These are phyloP conservation scores for Chlorencoelia australis DNA, from an alignment of 2,329 filamentous ascomycete species.

Conservation along the genomic window DNA sequence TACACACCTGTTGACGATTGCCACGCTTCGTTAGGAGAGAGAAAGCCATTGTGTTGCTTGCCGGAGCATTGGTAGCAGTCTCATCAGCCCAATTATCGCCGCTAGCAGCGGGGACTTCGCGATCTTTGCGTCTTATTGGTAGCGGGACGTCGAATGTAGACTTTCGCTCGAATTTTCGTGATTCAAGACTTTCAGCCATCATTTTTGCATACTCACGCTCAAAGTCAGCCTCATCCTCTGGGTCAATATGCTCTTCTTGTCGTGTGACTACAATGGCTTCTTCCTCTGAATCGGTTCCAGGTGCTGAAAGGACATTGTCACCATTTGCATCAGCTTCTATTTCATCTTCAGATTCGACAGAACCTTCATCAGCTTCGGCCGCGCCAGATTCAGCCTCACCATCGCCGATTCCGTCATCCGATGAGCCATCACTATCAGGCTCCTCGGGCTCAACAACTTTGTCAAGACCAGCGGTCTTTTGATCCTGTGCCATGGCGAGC, in stretches of 20 bases:
- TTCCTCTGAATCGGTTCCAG: conserved; percentile 59
- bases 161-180: conserved; percentile 91
- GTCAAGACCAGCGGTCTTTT: conserved; percentile 66
- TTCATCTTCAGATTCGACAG: conserved; percentile 44
- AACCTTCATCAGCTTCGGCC: conserved; percentile 32
- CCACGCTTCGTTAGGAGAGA: conserved; percentile 91
- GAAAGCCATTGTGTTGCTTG: conserved; percentile 77
- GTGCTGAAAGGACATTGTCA: conserved; percentile 39
- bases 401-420: conserved; percentile 65
- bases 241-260: conserved; percentile 81
- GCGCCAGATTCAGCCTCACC: conserved; percentile 49
- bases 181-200: conserved; percentile 95
- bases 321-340: conserved; percentile 40
- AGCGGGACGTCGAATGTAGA: conserved; percentile 91
- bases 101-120: conserved; percentile 40
- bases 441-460: conserved; percentile 64
- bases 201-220: conserved; percentile 96
- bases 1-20: conserved; percentile 76
- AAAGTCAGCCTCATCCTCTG: conserved; percentile 92
- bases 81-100: conserved; percentile 33
- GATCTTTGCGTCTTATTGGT: conserved; percentile 68
- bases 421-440: conserved; percentile 56
- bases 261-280: conserved; percentile 88
- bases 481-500: conserved; percentile 81
- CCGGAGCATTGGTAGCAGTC: conserved; percentile 27